A percentile compares a stretch with the other conserved stretches of the same genome.
Conservation (phyloP, 148 eudicot genomes). For the Vaccinium darrowii region DNA sequence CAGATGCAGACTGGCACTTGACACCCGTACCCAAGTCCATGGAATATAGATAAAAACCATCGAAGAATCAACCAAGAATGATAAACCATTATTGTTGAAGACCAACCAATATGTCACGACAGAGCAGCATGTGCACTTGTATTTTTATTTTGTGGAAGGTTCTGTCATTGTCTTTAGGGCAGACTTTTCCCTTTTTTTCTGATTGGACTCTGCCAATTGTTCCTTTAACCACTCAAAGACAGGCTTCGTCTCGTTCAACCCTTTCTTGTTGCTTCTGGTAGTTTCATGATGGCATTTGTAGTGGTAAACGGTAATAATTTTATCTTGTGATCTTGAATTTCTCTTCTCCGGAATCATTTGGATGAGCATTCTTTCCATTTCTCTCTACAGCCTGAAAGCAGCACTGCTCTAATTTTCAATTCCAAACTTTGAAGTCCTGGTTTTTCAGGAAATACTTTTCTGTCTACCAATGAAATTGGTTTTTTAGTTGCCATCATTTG, state of each 20-base stretch:
- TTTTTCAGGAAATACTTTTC: neutral
- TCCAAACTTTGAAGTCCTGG: neutral
- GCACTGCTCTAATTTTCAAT: neutral
- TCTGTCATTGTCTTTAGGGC: neutral
- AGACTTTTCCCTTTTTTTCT: neutral
- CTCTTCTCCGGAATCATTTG: neutral
- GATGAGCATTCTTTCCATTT: neutral
- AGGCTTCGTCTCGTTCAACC: neutral
- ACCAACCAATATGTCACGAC: neutral
- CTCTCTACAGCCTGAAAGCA: neutral
- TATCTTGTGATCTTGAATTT: neutral
- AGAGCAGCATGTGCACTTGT: neutral
- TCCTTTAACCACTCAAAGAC: neutral
- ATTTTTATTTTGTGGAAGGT: neutral
- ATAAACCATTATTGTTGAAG: neutral
- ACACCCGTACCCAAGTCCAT: neutral
- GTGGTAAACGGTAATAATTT: neutral
- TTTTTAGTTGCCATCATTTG: neutral
- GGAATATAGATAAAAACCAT: neutral
- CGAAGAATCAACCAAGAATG: neutral
- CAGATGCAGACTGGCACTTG: neutral
- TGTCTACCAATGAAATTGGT: neutral
- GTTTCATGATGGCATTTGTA: neutral
- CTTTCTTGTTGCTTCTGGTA: neutral
- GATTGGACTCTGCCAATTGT: neutral